Conservation (phyloP, 192 early-diverging fungal species). For the Podochytrium sp. region DNA sequence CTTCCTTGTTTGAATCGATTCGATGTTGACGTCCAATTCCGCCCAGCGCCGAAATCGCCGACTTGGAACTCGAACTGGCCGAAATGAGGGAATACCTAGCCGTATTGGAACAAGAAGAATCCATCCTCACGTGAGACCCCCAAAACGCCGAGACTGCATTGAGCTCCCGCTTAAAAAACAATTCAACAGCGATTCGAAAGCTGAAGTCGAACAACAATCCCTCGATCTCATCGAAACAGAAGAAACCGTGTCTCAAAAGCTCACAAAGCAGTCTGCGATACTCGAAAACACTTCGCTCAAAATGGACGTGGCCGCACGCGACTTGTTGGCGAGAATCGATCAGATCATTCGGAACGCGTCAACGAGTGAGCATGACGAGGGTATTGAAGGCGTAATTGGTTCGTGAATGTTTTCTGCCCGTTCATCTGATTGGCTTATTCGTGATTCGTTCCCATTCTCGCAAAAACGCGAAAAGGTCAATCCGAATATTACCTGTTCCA, state of each 20-base stretch:
- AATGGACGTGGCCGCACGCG: background rate
- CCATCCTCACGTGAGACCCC: background rate
- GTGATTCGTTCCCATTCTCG: too few relatives aligned
- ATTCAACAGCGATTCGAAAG: background rate
- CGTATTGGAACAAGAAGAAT: background rate
- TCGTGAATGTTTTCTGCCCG: background rate
- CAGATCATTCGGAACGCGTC: background rate
- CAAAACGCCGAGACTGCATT: background rate
- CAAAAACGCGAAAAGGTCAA: too few relatives aligned
- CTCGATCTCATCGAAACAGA: background rate
- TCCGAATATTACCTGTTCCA: background rate
- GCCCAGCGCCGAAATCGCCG: background rate
- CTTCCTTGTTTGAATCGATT: background rate
- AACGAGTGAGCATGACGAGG: background rate
- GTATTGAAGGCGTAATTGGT: background rate
- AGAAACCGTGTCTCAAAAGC: background rate
- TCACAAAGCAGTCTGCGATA: background rate
- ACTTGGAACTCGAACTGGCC: background rate
- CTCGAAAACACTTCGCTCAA: background rate
- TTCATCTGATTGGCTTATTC: too few relatives aligned
- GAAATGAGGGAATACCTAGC: background rate
- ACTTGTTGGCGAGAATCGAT: background rate
- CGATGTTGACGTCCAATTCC: background rate
- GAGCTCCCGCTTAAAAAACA: background rate
- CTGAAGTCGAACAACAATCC: background rate